These are phyloP conservation scores for Lactarius indigo DNA, from an alignment of 768 basidiomycete species.

Conservation along the genomic window DNA sequence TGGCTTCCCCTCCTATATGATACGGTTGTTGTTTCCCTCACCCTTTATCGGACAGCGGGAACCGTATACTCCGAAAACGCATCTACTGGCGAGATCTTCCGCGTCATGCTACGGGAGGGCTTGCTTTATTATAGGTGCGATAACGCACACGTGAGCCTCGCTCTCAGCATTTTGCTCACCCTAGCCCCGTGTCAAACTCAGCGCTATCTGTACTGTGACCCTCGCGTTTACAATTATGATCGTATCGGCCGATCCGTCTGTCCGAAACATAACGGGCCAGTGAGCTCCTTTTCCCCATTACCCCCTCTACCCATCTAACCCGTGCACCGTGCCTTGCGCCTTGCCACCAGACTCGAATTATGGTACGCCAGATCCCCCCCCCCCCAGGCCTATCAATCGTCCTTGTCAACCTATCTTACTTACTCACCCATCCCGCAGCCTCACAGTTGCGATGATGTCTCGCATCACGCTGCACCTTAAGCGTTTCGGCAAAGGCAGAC, in stretches of 20 bases:
- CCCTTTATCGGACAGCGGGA: conserved; percentile 32
- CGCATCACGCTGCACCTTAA: conserved; percentile 58
- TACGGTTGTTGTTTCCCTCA: conserved; percentile 36
- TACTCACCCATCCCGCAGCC: not conserved
- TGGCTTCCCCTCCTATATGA: conserved; percentile 43
- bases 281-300: not conserved
- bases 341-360: conserved; percentile 1
- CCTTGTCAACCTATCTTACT: not conserved
- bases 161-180: not conserved
- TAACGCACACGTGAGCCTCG: too few relatives aligned
- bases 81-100: conserved; percentile 7
- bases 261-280: conserved; percentile 40
- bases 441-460: conserved; percentile 62
- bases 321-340: not conserved
- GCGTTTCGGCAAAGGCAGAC: conserved; percentile 32
- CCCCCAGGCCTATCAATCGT: not conserved
- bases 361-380: conserved; percentile 3
- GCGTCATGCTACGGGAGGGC: conserved; percentile 15
- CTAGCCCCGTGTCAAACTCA: conserved; percentile 11
- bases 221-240: conserved; percentile 41
- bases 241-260: conserved; percentile 27
- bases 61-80: not conserved
- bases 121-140: conserved; percentile 19
- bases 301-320: not conserved
- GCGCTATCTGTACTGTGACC: conserved; percentile 39